These are phyloP conservation scores for Sugiyamaella marilandica DNA, from an alignment of 805 yeast species.

Conservation along the genomic window DNA sequence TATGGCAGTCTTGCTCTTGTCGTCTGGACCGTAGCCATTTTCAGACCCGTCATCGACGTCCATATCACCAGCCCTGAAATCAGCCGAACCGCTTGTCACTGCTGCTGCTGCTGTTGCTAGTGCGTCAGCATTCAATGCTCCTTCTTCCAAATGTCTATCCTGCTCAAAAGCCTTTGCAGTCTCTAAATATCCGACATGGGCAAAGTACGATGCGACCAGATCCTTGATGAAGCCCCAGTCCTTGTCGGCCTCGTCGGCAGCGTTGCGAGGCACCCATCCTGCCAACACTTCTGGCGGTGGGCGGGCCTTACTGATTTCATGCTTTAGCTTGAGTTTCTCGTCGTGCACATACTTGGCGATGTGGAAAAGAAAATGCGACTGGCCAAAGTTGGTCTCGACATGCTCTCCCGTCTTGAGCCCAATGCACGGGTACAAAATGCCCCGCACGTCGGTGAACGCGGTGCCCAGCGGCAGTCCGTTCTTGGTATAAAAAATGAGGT, in stretches of 20 bases:
- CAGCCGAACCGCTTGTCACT: no score
- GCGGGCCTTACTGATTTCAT: slow-evolving; percentile 14
- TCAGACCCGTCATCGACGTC: slow-evolving; percentile 14
- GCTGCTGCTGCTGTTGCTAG: slow-evolving; percentile 1
- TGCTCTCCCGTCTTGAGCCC: slow-evolving; percentile 42
- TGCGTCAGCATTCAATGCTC: slow-evolving; percentile 8
- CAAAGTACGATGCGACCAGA: slow-evolving; percentile 46
- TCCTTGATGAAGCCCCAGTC: slow-evolving; percentile 29
- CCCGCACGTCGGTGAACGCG: slow-evolving; percentile 46
- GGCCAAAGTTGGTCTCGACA: slow-evolving; percentile 49
- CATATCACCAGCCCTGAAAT: slow-evolving; percentile 15
- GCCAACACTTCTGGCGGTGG: not conserved
- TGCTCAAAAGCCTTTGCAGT: slow-evolving; percentile 48
- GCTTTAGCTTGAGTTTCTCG: slow-evolving; percentile 37
- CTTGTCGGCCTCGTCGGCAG: slow-evolving; percentile 11
- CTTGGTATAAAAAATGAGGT: slow-evolving; percentile 68
- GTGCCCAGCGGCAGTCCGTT: slow-evolving; percentile 65
- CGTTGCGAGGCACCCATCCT: slow-evolving; percentile 11
- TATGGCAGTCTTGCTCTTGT: slow-evolving; percentile 31
- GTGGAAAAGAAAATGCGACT: slow-evolving; percentile 52
- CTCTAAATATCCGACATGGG: slow-evolving; percentile 55
- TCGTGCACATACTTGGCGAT: slow-evolving; percentile 48
- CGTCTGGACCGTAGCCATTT: slow-evolving; percentile 26
- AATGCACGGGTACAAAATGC: slow-evolving; percentile 44
- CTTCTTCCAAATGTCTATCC: slow-evolving; percentile 39